Percentiles rank a stretch among this genome's conserved stretches.
Evolutionary conservation across 495 filamentous ascomycete genomes (phyloP).

Genomic region (Talaromyces ruber): DNA sequence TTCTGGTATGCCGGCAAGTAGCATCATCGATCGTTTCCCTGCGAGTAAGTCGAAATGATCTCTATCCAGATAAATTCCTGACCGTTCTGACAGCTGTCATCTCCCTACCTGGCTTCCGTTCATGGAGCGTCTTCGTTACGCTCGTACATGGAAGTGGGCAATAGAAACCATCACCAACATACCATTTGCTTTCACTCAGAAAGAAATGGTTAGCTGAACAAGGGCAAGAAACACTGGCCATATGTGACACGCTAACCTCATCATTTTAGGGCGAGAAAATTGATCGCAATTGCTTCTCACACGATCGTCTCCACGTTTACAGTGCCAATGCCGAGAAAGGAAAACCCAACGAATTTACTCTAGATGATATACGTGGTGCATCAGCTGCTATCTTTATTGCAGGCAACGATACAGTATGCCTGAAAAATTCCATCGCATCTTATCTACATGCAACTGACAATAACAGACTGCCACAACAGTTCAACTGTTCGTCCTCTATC

Average conservation of each 20-base stretch:
- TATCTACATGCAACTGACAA: constrained; percentile 10
- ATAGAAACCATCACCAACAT: constrained; percentile 7
- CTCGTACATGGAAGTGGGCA: neutral
- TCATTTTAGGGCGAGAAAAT: constrained; percentile 27
- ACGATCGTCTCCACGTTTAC: constrained; percentile 12
- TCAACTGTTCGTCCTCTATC: constrained; percentile 28
- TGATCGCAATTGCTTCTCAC: constrained; percentile 23
- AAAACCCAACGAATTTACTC: constrained; percentile 22
- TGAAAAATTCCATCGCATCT: neutral
- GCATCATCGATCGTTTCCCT: constrained; percentile 37
- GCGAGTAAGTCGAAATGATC: neutral
- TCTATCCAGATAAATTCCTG: neutral
- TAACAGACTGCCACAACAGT: constrained; percentile 13
- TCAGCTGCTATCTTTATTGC: constrained; percentile 41
- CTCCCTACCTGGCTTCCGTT: constrained; percentile 11
- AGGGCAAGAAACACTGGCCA: neutral
- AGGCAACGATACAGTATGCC: constrained; percentile 37
- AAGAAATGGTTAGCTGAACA: constrained; percentile 31
- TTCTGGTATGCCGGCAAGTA: constrained; percentile 32
- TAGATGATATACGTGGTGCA: constrained; percentile 41
- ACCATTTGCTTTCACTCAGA: constrained; percentile 20
- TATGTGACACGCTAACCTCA: constrained; percentile 9
- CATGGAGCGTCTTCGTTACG: neutral
- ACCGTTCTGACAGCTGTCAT: neutral
- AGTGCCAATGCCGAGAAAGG: constrained; percentile 14